These are phyloP conservation scores for Crocinoboletus sp. DNA, from an alignment of 1,284 basidiomycete genomes.

Conservation along the genomic window DNA sequence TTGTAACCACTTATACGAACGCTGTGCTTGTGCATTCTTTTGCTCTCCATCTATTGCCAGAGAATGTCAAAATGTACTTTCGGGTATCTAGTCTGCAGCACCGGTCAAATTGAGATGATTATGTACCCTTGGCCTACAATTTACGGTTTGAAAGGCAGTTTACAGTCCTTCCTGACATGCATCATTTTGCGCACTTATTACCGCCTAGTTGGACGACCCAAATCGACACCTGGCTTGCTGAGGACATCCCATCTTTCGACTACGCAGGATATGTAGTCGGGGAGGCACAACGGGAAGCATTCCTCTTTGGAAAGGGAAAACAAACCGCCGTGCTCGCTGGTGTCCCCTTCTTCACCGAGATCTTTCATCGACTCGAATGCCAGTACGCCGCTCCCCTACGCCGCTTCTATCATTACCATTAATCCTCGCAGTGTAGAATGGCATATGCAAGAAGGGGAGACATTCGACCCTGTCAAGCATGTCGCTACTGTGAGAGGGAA, in stretches of 20 bases:
- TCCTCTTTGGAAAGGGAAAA: slow-evolving; percentile 84
- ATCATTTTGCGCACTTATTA: slow-evolving; percentile 65
- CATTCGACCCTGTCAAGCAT: slow-evolving; percentile 77
- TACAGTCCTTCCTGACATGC: slow-evolving; percentile 6
- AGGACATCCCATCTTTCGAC: slow-evolving; percentile 97
- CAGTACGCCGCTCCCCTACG: slow-evolving; percentile 51
- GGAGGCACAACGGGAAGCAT: slow-evolving; percentile 82
- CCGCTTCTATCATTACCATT: background rate
- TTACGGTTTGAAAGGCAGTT: too few relatives aligned
- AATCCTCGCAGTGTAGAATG: slow-evolving; percentile 73
- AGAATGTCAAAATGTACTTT: background rate
- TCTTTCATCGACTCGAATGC: slow-evolving; percentile 90
- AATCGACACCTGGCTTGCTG: slow-evolving; percentile 81
- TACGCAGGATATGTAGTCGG: slow-evolving; percentile 98
- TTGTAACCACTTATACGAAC: background rate
- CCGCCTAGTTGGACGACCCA: slow-evolving; percentile 89
- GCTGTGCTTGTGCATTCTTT: background rate
- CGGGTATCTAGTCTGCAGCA: background rate
- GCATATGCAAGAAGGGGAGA: slow-evolving; percentile 84
- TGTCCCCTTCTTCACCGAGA: slow-evolving; percentile 93
- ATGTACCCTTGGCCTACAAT: too few relatives aligned
- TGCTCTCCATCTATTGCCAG: background rate
- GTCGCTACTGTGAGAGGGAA: slow-evolving; percentile 92
- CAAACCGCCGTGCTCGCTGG: slow-evolving; percentile 84
- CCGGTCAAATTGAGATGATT: too few relatives aligned